Percentiles rank a stretch among this genome's conserved stretches.
Conservation (phyloP, 1,284 basidiomycete genomes). For the Moniliella sp. region DNA sequence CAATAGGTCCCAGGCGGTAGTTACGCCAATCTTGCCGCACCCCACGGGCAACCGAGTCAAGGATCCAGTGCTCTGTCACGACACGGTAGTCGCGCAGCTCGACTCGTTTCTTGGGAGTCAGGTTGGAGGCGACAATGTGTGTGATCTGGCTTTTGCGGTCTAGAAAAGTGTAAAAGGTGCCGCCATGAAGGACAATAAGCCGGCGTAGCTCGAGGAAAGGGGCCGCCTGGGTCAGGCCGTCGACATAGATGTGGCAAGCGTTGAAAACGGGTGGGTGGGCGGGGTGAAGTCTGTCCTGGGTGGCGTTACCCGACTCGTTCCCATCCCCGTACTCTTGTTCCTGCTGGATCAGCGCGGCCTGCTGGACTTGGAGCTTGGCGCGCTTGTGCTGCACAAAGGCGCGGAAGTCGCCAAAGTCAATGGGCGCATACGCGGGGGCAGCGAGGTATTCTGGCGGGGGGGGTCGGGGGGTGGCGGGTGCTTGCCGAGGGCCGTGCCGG, state of each 20-base stretch:
- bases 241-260: conserved; percentile 42
- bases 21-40: conserved; percentile 52
- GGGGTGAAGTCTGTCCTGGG: conserved; percentile 2
- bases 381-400: conserved; percentile 76
- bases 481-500: too few species aligned
- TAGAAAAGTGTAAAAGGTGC: conserved; percentile 60
- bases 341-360: conserved; percentile 10
- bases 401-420: conserved; percentile 58
- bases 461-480: too few species aligned
- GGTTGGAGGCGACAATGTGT: conserved; percentile 66
- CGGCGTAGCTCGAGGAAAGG: conserved; percentile 63
- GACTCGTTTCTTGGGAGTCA: conserved; percentile 66
- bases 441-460: too few species aligned
- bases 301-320: conserved; percentile 1
- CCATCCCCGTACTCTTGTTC: conserved; percentile 2
- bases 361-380: conserved; percentile 42
- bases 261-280: conserved; percentile 10
- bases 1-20: too few species aligned
- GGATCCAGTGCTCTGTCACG: conserved; percentile 64
- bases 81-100: conserved; percentile 77
- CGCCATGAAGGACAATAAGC: conserved; percentile 62
- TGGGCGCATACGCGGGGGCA: conserved; percentile 47
- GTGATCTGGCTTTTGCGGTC: conserved; percentile 48
- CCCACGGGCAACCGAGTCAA: conserved; percentile 49
- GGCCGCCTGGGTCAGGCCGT: conserved; percentile 69